These are phyloP conservation scores for Vigna mungo DNA, from an alignment of 306 rosid species.

Conservation along the genomic window DNA sequence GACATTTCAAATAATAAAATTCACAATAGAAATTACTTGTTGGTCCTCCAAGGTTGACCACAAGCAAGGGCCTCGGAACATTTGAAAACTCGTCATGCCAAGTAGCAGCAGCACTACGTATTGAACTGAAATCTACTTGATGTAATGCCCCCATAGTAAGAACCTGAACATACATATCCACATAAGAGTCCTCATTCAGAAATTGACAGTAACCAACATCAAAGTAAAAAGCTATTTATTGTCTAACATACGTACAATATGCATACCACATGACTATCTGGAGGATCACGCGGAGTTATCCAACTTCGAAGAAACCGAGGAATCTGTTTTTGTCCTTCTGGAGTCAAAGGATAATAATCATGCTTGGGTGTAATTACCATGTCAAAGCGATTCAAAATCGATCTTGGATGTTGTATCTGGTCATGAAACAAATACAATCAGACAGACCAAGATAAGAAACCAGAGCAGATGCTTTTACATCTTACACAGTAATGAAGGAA, in stretches of 20 bases:
- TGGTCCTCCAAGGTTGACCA: conserved; percentile 86
- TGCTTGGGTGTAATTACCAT: conserved; percentile 89
- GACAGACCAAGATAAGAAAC: conserved; percentile 34
- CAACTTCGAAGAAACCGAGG: conserved; percentile 78
- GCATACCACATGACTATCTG: conserved; percentile 87
- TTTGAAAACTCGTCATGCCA: conserved; percentile 89
- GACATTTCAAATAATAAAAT: conserved; percentile 36
- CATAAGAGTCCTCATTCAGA: conserved; percentile 20
- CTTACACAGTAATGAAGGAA: not conserved
- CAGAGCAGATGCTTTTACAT: conserved; percentile 17
- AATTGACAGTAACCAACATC: conserved; percentile 30
- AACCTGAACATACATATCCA: conserved; percentile 60
- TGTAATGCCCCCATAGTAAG: conserved; percentile 88
- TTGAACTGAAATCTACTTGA: conserved; percentile 83
- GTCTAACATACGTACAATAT: conserved; percentile 33
- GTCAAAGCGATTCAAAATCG: conserved; percentile 80
- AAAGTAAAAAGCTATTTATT: conserved; percentile 26
- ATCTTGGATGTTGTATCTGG: conserved; percentile 80
- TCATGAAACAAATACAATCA: conserved; percentile 28
- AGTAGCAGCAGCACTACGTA: conserved; percentile 78
- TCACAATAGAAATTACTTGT: conserved; percentile 61
- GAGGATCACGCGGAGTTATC: conserved; percentile 92
- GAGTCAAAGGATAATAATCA: conserved; percentile 91
- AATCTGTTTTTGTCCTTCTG: conserved; percentile 75
- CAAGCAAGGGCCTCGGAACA: conserved; percentile 84